Conservation (phyloP, 148 eudicot species). For the Rhododendron williamsianum region DNA sequence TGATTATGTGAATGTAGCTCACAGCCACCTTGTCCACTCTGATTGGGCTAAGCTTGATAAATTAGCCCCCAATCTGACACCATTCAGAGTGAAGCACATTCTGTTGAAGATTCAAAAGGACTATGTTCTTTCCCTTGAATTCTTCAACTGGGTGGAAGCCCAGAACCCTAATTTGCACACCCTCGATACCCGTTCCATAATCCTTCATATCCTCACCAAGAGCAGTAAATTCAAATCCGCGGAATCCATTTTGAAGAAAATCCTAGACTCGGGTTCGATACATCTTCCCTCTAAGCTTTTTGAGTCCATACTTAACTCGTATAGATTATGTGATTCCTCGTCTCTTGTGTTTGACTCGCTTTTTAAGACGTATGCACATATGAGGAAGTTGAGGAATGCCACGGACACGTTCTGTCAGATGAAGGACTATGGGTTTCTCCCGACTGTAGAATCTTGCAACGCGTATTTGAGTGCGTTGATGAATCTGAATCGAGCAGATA, state of each 20-base stretch:
- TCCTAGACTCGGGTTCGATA: conserved; percentile 28
- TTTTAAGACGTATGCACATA: background rate
- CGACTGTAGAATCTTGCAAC: conserved; percentile 27
- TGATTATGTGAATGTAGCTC: conserved; percentile 69
- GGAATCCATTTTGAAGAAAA: conserved; percentile 43
- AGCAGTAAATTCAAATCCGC: conserved; percentile 58
- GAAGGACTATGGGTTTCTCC: conserved; percentile 73
- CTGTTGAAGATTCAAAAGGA: conserved; percentile 62
- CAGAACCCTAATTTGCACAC: conserved; percentile 41
- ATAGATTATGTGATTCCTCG: background rate
- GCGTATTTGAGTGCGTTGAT: conserved; percentile 45
- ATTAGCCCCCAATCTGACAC: conserved; percentile 31
- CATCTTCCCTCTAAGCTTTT: background rate
- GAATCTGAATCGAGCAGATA: conserved; percentile 45
- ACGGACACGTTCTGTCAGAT: conserved; percentile 38
- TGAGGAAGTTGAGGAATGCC: conserved; percentile 48
- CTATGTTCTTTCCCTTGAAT: conserved; percentile 62
- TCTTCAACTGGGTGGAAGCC: conserved; percentile 62
- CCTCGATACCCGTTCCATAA: conserved; percentile 57
- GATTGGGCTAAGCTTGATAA: conserved; percentile 65
- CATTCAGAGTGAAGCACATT: conserved; percentile 69
- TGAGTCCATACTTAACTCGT: background rate
- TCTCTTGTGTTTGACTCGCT: background rate
- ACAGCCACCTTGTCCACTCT: conserved; percentile 73
- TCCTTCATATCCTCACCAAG: conserved; percentile 69